Percentiles rank a stretch among this genome's conserved stretches.
Conservation (phyloP, 768 basidiomycete genomes). For the Suillus variegatus region DNA sequence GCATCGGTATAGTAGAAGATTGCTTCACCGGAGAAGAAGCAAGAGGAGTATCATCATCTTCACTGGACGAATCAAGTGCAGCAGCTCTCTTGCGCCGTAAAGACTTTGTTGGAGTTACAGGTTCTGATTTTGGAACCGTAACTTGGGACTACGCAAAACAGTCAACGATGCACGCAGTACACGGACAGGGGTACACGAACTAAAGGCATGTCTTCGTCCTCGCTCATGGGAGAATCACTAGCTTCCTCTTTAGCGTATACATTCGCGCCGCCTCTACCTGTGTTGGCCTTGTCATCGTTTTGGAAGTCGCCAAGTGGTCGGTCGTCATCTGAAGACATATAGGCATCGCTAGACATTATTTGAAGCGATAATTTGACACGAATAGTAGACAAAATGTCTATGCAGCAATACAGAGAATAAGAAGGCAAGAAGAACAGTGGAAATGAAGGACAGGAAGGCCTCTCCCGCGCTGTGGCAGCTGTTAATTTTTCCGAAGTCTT, state of each 20-base stretch:
- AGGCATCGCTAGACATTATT: constrained; percentile 47
- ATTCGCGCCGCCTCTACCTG: constrained; percentile 44
- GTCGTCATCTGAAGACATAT: constrained; percentile 64
- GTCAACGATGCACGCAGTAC: constrained; percentile 20
- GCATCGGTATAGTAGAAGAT: constrained; percentile 41
- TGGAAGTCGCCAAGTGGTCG: constrained; percentile 43
- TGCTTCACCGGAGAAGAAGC: constrained; percentile 72
- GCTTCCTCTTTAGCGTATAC: constrained; percentile 39
- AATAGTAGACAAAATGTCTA: constrained; percentile 18
- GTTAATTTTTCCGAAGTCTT: constrained; percentile 42
- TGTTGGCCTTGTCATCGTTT: constrained; percentile 45
- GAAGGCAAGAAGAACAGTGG: constrained; percentile 27
- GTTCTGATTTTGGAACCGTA: constrained; percentile 41
- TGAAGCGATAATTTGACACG: constrained; percentile 5
- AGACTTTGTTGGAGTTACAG: constrained; percentile 26
- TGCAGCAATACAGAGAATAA: constrained; percentile 25
- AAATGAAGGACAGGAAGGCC: constrained; percentile 29
- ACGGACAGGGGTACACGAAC: constrained; percentile 41
- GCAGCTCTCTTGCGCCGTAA: constrained; percentile 54
- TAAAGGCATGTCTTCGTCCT: constrained; percentile 72
- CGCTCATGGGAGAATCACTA: constrained; percentile 56
- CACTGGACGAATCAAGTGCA: constrained; percentile 56
- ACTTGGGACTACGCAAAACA: constrained; percentile 52
- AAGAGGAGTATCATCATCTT: constrained; percentile 64
- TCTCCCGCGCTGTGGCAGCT: constrained; percentile 22